Evolutionary conservation across 768 basidiomycete species (phyloP), one percentile per base, ranked within the genome.

Genomic region (Rhodotorula kratochvilovae): DNA sequence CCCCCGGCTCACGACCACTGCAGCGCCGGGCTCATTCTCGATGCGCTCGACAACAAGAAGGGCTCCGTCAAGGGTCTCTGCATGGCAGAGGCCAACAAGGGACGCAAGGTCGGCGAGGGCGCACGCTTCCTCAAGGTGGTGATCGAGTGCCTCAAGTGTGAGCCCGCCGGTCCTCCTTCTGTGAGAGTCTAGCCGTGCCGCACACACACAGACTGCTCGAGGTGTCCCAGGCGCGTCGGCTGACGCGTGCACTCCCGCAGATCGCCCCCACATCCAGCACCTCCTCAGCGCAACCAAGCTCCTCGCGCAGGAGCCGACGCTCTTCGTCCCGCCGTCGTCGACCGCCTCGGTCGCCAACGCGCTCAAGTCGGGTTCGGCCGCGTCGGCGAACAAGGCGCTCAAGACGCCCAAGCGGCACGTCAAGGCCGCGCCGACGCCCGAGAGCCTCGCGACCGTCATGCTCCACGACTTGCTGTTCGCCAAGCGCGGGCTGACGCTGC

Each of bases 111-210:
- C 36, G 69, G 75, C 19, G 72, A 73, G 51, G 69, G 68, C 6
- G 69, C 72, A 21, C 58, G 70, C 25, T 74, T 73, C 65, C 58
- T 75, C 43, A 67, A 69, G 79, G 86, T 96, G 48, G 88, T 97
- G 43, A 93, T 98, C 64, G 91, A 96, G 82, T 95, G 92, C 1
- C 82, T 98, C 58, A 97, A 96, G 85, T 97, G 94, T 95, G 81
- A 83, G 79, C 69, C 31, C 7, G 31, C 33, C 23, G 21, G 29
- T 33, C 19, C 25, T 63, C 31, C 42, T 46, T 19, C 15, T 15
- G 61, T 10, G 25, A 48, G 12, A 4, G 8, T 15, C 6, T 19
- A 12, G 46, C 36, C n/a, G n/a, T n/a, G n/a, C n/a, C n/a, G n/a
- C n/a, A n/a, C n/a, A n/a, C n/a, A n/a, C n/a, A n/a, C n/a, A n/a